phyloP scores from a whole-genome alignment of 768 basidiomycete species.

The Mycena albidolilacea region DNA sequence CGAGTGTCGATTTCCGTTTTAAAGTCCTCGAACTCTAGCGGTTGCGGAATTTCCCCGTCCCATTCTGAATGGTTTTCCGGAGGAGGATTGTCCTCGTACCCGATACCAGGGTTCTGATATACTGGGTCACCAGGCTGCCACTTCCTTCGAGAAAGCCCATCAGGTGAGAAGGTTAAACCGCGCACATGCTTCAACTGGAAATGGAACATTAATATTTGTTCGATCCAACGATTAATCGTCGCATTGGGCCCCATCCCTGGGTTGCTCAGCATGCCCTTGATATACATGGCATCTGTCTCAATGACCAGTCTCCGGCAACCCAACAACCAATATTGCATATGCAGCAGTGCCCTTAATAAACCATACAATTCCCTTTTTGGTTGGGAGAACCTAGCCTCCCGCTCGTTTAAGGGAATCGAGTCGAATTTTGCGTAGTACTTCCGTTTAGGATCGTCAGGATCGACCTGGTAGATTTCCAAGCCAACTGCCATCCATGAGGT shows the following conservation, averaged over 20 bases:
- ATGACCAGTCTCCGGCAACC: conserved; percentile 40
- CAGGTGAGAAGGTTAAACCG: neutral
- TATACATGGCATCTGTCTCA: conserved; percentile 39
- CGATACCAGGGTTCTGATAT: no score
- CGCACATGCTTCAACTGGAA: neutral
- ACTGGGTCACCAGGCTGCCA: neutral
- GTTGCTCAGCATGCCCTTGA: conserved; percentile 34
- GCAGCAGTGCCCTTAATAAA: conserved; percentile 32
- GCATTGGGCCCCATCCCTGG: conserved; percentile 15
- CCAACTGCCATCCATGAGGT: conserved; percentile 52
- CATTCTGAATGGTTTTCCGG: neutral
- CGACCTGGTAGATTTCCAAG: conserved; percentile 54
- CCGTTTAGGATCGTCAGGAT: conserved; percentile 38
- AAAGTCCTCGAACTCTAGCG: neutral
- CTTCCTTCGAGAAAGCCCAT: neutral
- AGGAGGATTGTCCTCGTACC: conserved; percentile 1
- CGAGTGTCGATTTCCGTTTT: neutral
- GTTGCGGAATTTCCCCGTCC: neutral
- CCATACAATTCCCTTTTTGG: neutral
- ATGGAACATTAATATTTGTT: neutral
- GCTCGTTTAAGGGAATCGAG: conserved; percentile 54
- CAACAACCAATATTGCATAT: conserved; percentile 19
- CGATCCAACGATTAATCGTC: neutral
- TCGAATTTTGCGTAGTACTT: conserved; percentile 50
- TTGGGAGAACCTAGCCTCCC: conserved; percentile 38